These are phyloP conservation scores for Antitrichia curtipendula DNA, from an alignment of 225 moss, liverwort and hornwort genomes.

Conservation along the genomic window DNA sequence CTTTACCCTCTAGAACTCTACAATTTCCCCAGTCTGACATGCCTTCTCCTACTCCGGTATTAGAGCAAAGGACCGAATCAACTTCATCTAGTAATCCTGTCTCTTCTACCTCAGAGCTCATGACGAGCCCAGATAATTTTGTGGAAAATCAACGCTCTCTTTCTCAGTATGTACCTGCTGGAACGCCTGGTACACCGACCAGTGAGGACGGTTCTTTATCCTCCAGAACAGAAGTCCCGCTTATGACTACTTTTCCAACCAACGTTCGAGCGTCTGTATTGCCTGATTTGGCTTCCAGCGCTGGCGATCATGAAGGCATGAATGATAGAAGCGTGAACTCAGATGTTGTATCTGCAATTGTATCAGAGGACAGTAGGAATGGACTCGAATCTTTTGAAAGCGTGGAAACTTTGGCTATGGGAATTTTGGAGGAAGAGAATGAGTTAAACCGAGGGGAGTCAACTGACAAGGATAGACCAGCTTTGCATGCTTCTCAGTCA, in stretches of 20 bases:
- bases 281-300: conserved; percentile 29
- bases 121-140: neutral
- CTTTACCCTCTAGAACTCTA: neutral
- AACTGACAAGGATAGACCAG: neutral
- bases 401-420: neutral
- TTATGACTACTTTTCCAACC: conserved; percentile 27
- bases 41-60: neutral
- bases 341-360: conserved; percentile 10
- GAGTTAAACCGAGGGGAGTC: neutral
- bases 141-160: neutral
- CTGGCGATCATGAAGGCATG: conserved; percentile 1
- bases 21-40: neutral
- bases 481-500: neutral
- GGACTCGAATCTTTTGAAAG: neutral
- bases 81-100: neutral
- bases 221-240: neutral
- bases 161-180: conserved; percentile 6
- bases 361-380: conserved; percentile 8
- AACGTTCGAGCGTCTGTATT: conserved; percentile 3
- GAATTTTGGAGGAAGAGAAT: neutral
- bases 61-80: neutral
- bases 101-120: neutral
- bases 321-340: neutral
- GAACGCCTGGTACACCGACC: conserved; percentile 4
- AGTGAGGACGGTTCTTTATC: neutral